These are phyloP conservation scores for Desmodesmus armatus DNA, from an alignment of 139 green algal genomes.

Conservation along the genomic window DNA sequence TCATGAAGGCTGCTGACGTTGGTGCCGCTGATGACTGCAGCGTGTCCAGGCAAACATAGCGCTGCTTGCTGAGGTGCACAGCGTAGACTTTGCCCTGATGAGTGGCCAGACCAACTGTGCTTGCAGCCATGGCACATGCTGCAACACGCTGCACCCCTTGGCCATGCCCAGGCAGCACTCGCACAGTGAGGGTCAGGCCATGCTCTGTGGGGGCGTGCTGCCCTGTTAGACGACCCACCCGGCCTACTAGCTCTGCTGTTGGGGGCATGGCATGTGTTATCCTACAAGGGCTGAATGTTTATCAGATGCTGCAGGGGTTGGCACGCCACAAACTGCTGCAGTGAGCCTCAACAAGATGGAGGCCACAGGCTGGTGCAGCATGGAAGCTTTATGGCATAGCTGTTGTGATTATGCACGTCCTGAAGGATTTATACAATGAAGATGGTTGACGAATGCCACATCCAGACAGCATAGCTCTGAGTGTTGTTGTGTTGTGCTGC, in stretches of 20 bases:
- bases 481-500: too few species aligned
- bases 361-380: too few species aligned
- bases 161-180: not conserved
- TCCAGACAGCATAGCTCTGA: too few species aligned
- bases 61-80: slow-evolving; percentile 28
- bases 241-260: slow-evolving; percentile 24
- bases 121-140: slow-evolving; percentile 2
- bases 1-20: slow-evolving; percentile 42
- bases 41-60: slow-evolving; percentile 12
- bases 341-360: too few species aligned
- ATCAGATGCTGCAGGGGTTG: too few species aligned
- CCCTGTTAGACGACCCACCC: not conserved
- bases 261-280: too few species aligned
- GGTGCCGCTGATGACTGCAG: not conserved
- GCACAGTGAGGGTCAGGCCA: slow-evolving; percentile 6
- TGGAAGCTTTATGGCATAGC: too few species aligned
- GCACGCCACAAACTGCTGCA: too few species aligned
- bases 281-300: too few species aligned
- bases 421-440: too few species aligned
- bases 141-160: not conserved
- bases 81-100: slow-evolving; percentile 14
- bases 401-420: too few species aligned
- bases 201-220: not conserved
- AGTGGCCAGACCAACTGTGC: slow-evolving; percentile 4
- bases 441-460: too few species aligned